phyloP scores from a whole-genome alignment of 148 eudicot species.

The Camellia japonica region DNA sequence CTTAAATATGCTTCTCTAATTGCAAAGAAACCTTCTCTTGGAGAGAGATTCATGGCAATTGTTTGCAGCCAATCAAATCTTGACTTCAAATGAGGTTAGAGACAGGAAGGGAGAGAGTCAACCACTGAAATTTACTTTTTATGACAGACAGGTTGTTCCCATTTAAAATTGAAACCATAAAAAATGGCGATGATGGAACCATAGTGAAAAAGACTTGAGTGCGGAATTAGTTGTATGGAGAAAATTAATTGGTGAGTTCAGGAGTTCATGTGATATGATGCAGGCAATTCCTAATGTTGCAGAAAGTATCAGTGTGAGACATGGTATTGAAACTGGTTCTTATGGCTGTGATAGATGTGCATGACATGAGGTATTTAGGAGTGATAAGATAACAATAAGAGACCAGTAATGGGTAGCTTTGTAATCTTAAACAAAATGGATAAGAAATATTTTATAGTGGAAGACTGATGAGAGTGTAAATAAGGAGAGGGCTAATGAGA shows the following conservation, averaged over 20 bases:
- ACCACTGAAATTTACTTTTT: not conserved
- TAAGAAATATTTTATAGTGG: no score
- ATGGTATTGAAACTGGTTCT: not conserved
- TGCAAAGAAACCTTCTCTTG: not conserved
- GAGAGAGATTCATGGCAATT: not conserved
- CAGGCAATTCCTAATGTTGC: not conserved
- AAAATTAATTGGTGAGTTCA: not conserved
- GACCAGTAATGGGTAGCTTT: not conserved
- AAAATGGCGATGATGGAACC: not conserved
- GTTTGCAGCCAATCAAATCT: not conserved
- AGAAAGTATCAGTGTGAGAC: not conserved
- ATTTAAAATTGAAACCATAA: not conserved
- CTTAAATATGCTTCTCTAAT: not conserved
- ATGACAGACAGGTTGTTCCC: not conserved
- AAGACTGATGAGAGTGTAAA: not conserved
- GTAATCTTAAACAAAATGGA: not conserved
- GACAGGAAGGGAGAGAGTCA: not conserved
- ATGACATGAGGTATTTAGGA: not conserved
- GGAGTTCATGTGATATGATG: not conserved
- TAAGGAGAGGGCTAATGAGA: not conserved
- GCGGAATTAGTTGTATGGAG: not conserved
- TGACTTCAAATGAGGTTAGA: not conserved
- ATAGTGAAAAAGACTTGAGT: not conserved
- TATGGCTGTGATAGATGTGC: not conserved
- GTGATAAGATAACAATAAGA: no score